These are phyloP conservation scores for Jatropha podagrica DNA, from an alignment of 441 rosid genomes.

Conservation along the genomic window DNA sequence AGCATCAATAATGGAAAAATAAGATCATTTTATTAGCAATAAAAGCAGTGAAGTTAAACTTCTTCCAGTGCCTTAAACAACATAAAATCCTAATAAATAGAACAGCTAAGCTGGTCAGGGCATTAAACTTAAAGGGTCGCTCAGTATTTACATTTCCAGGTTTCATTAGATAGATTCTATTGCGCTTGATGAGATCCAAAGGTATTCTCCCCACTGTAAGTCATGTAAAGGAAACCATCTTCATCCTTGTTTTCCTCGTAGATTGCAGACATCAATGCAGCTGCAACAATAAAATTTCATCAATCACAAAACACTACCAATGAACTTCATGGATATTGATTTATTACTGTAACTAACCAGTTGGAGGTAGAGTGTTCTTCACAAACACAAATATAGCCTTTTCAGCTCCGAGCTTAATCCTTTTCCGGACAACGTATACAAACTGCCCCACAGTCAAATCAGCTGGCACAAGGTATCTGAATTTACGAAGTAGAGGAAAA, in stretches of 20 bases:
- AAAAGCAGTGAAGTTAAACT: neutral
- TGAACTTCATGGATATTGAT: neutral
- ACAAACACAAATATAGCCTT: slow-evolving; percentile 92
- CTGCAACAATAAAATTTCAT: slow-evolving; percentile 35
- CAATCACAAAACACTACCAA: neutral
- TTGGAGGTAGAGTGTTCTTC: slow-evolving; percentile 77
- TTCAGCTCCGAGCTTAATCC: slow-evolving; percentile 93
- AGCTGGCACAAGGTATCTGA: slow-evolving; percentile 94
- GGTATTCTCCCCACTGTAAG: slow-evolving; percentile 98
- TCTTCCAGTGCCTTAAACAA: neutral
- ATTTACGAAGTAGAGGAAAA: neutral
- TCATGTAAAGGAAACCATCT: slow-evolving; percentile 97
- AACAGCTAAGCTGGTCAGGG: neutral
- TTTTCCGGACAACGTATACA: slow-evolving; percentile 89
- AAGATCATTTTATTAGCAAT: neutral
- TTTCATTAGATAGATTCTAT: slow-evolving; percentile 18
- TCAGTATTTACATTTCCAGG: slow-evolving; percentile 39
- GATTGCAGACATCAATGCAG: slow-evolving; percentile 86
- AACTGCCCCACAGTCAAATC: slow-evolving; percentile 94
- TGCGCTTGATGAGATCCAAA: slow-evolving; percentile 46
- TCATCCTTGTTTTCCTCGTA: slow-evolving; percentile 94
- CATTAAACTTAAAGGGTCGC: neutral
- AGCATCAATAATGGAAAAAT: neutral
- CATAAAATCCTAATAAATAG: neutral
- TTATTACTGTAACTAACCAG: slow-evolving; percentile 46